A percentile compares a stretch with the other conserved stretches of the same genome.
Evolutionary conservation across 1,284 basidiomycete genomes (phyloP).

Genomic region (Puccinia triticina): DNA sequence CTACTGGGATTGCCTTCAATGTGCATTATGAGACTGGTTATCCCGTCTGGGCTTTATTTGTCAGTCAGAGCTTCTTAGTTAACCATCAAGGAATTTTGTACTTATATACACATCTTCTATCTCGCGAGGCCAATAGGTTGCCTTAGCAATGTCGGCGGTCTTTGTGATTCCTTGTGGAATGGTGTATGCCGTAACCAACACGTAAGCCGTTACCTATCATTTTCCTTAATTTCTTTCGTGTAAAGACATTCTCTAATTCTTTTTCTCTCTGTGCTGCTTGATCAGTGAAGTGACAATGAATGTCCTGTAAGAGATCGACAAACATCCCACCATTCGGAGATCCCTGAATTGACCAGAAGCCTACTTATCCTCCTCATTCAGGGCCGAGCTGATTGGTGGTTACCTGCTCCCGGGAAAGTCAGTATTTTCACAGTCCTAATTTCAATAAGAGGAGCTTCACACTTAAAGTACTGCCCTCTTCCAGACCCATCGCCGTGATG

Average conservation of each 20-base stretch:
- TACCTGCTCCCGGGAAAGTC: constrained; percentile 45
- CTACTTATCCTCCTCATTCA: background rate
- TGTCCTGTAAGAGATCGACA: constrained; percentile 24
- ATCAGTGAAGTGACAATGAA: constrained; percentile 45
- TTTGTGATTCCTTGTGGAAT: constrained; percentile 50
- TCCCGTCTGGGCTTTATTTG: constrained; percentile 49
- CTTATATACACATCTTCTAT: background rate
- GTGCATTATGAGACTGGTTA: constrained; percentile 46
- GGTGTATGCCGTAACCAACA: constrained; percentile 47
- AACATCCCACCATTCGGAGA: background rate
- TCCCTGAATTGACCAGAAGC: background rate
- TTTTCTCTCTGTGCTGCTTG: background rate
- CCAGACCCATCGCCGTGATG: constrained; percentile 46
- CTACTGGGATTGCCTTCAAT: constrained; percentile 35
- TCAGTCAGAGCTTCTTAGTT: constrained; percentile 3
- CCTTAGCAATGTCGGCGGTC: constrained; percentile 35
- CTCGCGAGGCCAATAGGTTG: background rate
- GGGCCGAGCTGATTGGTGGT: constrained; percentile 45
- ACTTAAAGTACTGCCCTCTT: background rate
- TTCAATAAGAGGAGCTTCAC: background rate
- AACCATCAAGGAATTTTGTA: background rate
- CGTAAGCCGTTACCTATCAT: constrained; percentile 4
- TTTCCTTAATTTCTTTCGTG: background rate
- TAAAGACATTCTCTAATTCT: background rate
- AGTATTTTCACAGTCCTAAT: background rate